Evolutionary conservation across 305 asterid species (phyloP).

Genomic region (Coffea humblotiana): DNA sequence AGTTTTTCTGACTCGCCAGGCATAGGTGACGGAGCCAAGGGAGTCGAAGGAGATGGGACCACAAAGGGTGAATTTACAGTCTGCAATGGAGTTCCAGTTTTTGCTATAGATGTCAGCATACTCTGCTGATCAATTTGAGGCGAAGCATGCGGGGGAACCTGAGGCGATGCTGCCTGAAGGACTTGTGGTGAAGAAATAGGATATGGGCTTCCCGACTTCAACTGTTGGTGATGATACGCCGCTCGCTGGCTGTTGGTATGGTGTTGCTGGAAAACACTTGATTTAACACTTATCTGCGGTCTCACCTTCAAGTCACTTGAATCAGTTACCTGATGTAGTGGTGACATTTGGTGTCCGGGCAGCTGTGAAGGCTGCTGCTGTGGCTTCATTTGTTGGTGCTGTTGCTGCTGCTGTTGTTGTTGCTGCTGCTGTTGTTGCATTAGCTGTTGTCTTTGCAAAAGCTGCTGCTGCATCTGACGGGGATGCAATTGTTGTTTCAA

Average conservation of each 20-base stretch:
- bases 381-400: slow-evolving; percentile 43
- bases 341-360: slow-evolving; percentile 66
- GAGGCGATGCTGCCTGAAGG: slow-evolving; percentile 74
- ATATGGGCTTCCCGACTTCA: slow-evolving; percentile 66
- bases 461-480: slow-evolving; percentile 70
- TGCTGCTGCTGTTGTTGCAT: slow-evolving; percentile 38
- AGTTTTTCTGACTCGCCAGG: slow-evolving; percentile 85
- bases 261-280: slow-evolving; percentile 76
- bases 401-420: slow-evolving; percentile 52
- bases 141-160: slow-evolving; percentile 70
- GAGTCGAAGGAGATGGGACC: slow-evolving; percentile 87
- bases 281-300: slow-evolving; percentile 76
- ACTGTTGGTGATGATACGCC: slow-evolving; percentile 59
- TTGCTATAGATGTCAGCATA: slow-evolving; percentile 52
- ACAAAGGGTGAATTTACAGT: slow-evolving; percentile 84
- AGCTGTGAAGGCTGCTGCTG: slow-evolving; percentile 64
- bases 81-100: slow-evolving; percentile 85
- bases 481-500: slow-evolving; percentile 79
- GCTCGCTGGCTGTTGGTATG: slow-evolving; percentile 63
- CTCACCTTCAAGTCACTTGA: slow-evolving; percentile 77
- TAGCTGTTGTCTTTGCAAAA: slow-evolving; percentile 60
- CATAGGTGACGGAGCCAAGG: slow-evolving; percentile 90
- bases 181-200: slow-evolving; percentile 74
- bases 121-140: slow-evolving; percentile 82
- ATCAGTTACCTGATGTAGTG: slow-evolving; percentile 74